These are phyloP conservation scores for Ottelia alismoides DNA, from an alignment of 106 monocot species.

Conservation along the genomic window DNA sequence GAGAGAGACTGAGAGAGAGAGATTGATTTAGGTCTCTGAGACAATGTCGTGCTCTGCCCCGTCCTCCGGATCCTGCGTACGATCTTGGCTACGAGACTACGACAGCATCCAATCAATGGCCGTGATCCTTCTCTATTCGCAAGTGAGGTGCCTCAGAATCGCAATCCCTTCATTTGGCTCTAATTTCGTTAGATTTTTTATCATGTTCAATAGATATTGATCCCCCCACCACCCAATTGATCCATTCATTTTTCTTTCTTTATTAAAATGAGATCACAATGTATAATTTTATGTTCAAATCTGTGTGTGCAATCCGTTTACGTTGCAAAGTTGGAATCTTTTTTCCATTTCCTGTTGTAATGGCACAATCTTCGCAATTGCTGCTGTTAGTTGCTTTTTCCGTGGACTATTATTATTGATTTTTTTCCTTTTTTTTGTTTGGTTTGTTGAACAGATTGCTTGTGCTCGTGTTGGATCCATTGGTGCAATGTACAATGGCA, in stretches of 20 bases:
- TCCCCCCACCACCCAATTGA: too few species aligned
- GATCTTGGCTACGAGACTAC: conserved; percentile 60
- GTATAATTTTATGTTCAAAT: neutral
- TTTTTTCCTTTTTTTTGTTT: too few species aligned
- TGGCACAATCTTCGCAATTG: neutral
- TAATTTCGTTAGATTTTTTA: too few species aligned
- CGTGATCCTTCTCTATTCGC: conserved; percentile 56
- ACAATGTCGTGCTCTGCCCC: too few species aligned
- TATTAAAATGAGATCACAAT: neutral
- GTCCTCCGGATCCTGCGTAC: too few species aligned
- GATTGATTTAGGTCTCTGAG: too few species aligned
- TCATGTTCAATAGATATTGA: too few species aligned
- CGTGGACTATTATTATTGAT: neutral
- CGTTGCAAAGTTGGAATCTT: neutral
- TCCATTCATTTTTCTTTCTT: too few species aligned
- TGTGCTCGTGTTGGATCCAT: conserved; percentile 75
- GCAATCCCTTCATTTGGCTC: too few species aligned
- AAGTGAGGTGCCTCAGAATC: too few species aligned
- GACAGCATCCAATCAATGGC: conserved; percentile 48
- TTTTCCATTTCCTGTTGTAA: neutral
- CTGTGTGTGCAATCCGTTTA: neutral
- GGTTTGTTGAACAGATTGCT: conserved; percentile 78
- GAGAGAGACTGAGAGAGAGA: too few species aligned
- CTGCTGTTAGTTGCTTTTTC: neutral
- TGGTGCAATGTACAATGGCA: conserved; percentile 76